Percentiles rank a stretch among this genome's conserved stretches.
Evolutionary conservation across 1,139 yeast genomes (phyloP).

Genomic region (Yamadazyma blattariae): DNA sequence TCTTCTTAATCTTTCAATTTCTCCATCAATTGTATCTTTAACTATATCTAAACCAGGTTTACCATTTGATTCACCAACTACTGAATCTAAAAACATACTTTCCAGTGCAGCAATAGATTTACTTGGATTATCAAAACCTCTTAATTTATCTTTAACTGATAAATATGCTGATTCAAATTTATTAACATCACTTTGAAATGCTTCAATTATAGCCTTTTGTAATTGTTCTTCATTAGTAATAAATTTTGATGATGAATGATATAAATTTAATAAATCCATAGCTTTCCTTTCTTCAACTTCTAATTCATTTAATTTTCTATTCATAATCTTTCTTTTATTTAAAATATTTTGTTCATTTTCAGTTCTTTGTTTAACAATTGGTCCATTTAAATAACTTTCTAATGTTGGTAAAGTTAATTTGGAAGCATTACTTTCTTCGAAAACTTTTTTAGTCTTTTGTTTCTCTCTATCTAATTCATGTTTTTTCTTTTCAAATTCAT

Average conservation of each 20-base stretch:
- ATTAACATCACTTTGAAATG: slow-evolving; percentile 47
- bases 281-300: slow-evolving; percentile 45
- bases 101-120: slow-evolving; percentile 31
- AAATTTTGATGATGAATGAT: slow-evolving; percentile 66
- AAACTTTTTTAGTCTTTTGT: slow-evolving; percentile 15
- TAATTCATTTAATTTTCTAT: slow-evolving; percentile 34
- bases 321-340: slow-evolving; percentile 36
- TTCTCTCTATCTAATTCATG: slow-evolving; percentile 23
- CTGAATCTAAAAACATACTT: slow-evolving; percentile 33
- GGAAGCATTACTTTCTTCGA: slow-evolving; percentile 51
- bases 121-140: slow-evolving; percentile 25
- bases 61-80: slow-evolving; percentile 36
- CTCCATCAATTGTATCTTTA: slow-evolving; percentile 38
- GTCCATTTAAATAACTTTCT: slow-evolving; percentile 63
- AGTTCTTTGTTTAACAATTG: slow-evolving; percentile 71
- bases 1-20: slow-evolving; percentile 33
- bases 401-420: slow-evolving; percentile 77
- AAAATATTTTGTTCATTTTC: slow-evolving; percentile 56
- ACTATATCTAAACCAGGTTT: slow-evolving; percentile 49
- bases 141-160: slow-evolving; percentile 35
- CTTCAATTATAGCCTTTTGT: slow-evolving; percentile 52
- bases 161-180: slow-evolving; percentile 35
- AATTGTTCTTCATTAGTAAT: slow-evolving; percentile 66
- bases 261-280: slow-evolving; percentile 59
- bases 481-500: slow-evolving; percentile 30